Conservation (phyloP, 176 grass and related monocot genomes). For the Lolium perenne region DNA sequence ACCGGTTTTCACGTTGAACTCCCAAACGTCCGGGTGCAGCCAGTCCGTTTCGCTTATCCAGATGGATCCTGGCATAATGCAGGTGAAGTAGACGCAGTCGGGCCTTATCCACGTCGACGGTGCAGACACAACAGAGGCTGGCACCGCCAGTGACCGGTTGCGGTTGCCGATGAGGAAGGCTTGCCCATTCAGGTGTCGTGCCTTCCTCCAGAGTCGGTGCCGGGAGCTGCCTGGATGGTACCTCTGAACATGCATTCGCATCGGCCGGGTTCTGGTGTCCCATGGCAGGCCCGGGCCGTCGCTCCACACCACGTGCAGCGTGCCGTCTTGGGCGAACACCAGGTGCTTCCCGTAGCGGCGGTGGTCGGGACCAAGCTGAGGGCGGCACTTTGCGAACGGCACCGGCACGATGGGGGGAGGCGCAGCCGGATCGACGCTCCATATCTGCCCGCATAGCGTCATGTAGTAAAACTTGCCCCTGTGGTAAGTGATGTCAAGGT, state of each 20-base stretch:
- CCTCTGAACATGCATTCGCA: constrained; percentile 1
- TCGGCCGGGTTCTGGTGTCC: not conserved
- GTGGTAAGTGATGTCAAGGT: constrained; percentile 31
- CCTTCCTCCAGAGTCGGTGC: not conserved
- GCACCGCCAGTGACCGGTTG: not conserved
- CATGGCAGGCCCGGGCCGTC: not conserved
- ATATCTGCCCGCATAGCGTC: constrained; percentile 18
- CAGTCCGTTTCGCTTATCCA: not conserved
- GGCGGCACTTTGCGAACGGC: constrained; percentile 3
- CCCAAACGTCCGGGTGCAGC: not conserved
- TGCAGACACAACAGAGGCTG: not conserved
- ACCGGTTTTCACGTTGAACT: not conserved
- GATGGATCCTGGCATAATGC: not conserved
- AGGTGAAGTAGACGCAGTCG: constrained; percentile 34
- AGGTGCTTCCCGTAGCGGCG: constrained; percentile 7
- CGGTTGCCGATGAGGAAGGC: constrained; percentile 27
- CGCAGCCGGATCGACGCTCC: not conserved
- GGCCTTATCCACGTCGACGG: constrained; percentile 29
- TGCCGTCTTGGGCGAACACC: not conserved
- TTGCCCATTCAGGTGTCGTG: constrained; percentile 9
- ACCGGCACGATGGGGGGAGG: not conserved
- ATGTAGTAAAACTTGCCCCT: constrained; percentile 25
- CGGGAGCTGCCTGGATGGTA: constrained; percentile 9
- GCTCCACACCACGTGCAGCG: constrained; percentile 35
- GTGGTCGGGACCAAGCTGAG: constrained; percentile 13